Percentiles rank a stretch among this genome's conserved stretches.
phyloP scores from a whole-genome alignment of 345 rosid species.

The Lepidium didymum region DNA sequence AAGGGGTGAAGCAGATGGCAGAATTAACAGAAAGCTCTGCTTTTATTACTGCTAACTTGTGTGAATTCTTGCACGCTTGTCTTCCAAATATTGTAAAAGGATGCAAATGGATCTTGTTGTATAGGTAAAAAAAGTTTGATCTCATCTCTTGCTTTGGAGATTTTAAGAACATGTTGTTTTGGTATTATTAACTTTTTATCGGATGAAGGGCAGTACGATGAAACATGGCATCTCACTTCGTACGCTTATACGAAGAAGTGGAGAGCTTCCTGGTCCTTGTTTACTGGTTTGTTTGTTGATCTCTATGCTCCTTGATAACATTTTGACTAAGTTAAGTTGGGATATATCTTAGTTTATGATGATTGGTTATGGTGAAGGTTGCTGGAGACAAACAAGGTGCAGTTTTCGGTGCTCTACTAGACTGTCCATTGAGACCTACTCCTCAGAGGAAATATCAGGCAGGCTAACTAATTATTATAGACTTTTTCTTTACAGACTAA shows the following conservation, averaged over 20 bases:
- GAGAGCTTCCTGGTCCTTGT: conserved; percentile 75
- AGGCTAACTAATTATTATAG: background rate
- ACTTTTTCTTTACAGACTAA: background rate
- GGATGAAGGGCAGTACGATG: conserved; percentile 95
- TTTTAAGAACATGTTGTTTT: conserved; percentile 8
- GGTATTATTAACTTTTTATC: conserved; percentile 30
- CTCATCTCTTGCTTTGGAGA: background rate
- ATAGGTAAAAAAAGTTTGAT: conserved; percentile 46
- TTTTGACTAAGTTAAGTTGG: background rate
- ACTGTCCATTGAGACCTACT: conserved; percentile 75
- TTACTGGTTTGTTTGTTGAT: conserved; percentile 45
- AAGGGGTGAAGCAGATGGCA: conserved; percentile 32
- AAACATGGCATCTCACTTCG: conserved; percentile 96
- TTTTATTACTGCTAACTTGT: conserved; percentile 57
- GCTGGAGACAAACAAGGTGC: conserved; percentile 82
- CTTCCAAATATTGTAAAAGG: conserved; percentile 90
- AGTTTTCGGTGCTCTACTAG: conserved; percentile 73
- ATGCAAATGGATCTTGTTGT: conserved; percentile 75
- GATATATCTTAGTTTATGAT: conserved; percentile 9
- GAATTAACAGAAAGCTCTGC: conserved; percentile 52
- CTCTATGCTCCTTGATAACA: background rate
- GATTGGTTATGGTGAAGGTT: conserved; percentile 35
- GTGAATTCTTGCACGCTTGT: conserved; percentile 62
- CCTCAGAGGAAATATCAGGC: conserved; percentile 94
- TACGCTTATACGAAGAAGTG: conserved; percentile 77